A percentile compares a stretch with the other conserved stretches of the same genome.
phyloP scores from a whole-genome alignment of 176 grass and related monocot genomes.

The Phragmites australis region DNA sequence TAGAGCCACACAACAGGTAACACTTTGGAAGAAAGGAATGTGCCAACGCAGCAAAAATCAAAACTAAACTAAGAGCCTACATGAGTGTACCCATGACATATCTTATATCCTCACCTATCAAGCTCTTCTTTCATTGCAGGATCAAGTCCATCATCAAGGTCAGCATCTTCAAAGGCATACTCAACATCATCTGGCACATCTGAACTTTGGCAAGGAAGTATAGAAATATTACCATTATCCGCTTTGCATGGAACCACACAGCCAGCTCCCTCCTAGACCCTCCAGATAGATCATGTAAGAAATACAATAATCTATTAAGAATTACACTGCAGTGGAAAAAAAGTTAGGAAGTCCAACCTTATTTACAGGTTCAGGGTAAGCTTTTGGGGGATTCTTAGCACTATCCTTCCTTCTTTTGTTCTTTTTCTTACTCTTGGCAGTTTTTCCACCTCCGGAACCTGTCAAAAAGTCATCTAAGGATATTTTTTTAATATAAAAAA shows the following conservation, averaged over 20 bases:
- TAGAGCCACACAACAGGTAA: neutral
- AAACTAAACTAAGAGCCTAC: slow-evolving; percentile 3
- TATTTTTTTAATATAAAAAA: slow-evolving; percentile 5
- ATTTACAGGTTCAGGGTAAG: slow-evolving; percentile 52
- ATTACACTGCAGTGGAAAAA: slow-evolving; percentile 3
- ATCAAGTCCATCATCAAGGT: slow-evolving; percentile 94
- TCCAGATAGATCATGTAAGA: slow-evolving; percentile 36
- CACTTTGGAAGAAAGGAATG: neutral
- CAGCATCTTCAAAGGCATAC: slow-evolving; percentile 87
- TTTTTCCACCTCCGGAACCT: slow-evolving; percentile 74
- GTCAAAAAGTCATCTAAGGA: slow-evolving; percentile 38
- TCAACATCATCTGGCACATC: slow-evolving; percentile 60
- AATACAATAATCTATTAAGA: slow-evolving; percentile 23
- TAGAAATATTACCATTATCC: slow-evolving; percentile 61
- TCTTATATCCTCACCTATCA: slow-evolving; percentile 66
- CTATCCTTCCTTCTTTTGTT: slow-evolving; percentile 87
- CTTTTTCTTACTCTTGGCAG: slow-evolving; percentile 89
- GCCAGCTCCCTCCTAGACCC: slow-evolving; percentile 52
- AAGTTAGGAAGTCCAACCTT: slow-evolving; percentile 47
- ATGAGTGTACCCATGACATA: neutral
- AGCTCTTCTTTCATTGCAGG: slow-evolving; percentile 99
- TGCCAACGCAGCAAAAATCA: neutral
- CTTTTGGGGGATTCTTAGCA: slow-evolving; percentile 55
- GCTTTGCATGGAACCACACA: slow-evolving; percentile 37
- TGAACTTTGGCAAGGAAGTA: slow-evolving; percentile 53